Base-by-base conservation (phyloP, 345 rosid genomes). In the Citrus sp. region DNA sequence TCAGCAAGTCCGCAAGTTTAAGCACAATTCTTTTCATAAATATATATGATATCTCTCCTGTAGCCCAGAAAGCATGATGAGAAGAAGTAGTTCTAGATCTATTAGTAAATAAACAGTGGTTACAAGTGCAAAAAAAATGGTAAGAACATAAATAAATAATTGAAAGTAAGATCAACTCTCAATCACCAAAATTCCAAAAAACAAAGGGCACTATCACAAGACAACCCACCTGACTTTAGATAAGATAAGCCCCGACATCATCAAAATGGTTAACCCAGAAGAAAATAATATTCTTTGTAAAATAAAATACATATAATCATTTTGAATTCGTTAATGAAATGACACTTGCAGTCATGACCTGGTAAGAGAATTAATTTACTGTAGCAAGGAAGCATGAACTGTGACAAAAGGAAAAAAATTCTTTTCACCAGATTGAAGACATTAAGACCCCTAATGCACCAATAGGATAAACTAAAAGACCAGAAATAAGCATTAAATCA, bases 1-100 rank as follows among this genome's bases (percentile, higher is more conserved):
- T 83, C 91, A 89, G 88, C 76, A 91, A 81, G 68, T 86, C 82
- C 2, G 92, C 97, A 81, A 95, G 96, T 85, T 91, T 89, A 72
- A 87, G 83, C 68, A 92, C 62, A 66, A 91, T 84, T 62, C 73
- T 78, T 82, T 82, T 88, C 91, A 92, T 87, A 80, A 84, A 89
- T 69, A 85, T 72, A 80, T 77, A 80, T 51, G 99, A 93, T 58
- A 75, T 58, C 61, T 80, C 87, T 65, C 98, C 99, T 92, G 83
- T 82, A 89, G 75, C 65, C 77, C 69, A 58, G 70, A 22, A 71
- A 75, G 62, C 24, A 77, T 58, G 74, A 71, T 67, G 73, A 79
- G 63, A 71, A 79, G 30, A 72, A 32, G 58, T 54, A 54, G n/a
- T 59, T 58, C 32, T 35, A 60, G 30, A 28, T 46, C 21, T 42